Evolutionary conservation across 805 yeast genomes (phyloP), one percentile per base, ranked within the genome.

Genomic region (Metschnikowia anglica): DNA sequence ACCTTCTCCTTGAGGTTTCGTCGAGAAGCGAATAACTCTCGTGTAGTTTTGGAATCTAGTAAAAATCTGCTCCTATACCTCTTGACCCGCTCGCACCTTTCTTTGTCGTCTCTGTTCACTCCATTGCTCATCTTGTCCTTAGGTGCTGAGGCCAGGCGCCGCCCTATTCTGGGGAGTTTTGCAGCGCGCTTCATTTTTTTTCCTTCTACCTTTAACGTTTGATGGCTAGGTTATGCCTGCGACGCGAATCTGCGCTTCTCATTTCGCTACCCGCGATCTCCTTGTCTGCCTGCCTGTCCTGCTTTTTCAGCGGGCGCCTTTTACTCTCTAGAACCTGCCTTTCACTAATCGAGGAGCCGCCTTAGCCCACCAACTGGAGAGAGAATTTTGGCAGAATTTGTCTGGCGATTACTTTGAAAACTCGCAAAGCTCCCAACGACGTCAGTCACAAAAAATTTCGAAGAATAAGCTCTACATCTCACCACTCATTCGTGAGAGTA

Each of bases 211-310:
- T 32, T 32, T 27, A 7, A 11, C 13, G 32, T 29, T 29, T 29
- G 26, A 7, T 7, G 7, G 20, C 12, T 13, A 7, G 28, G 12
- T n/a, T n/a, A 27, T 5, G 28, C 33, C 37, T 11, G 37, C 37
- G 44, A 41, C 44, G 44, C 44, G 44, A 41, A 34, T 35, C 39
- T 35, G 34, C 39, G 16, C 36, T 39, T 33, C 27, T 11, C 33
- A n/a, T 18, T 39, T 26, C 2, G 27, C 37, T 28, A 41, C 39
- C 35, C 44, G 44, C 44, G 44, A 35, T 21, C 26, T 23, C 31
- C 44, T 30, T 41, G 39, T 41, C 25, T 35, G 36, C 37, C 29
- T 16, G 27, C 32, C 43, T 20, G 25, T 15, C 39, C 18, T 34
- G 39, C 38, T 16, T 39, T 41, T 34, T 39, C 36, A 26, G 16